Conservation (phyloP, 139 green algal species). For the Chlorella ohadii region DNA sequence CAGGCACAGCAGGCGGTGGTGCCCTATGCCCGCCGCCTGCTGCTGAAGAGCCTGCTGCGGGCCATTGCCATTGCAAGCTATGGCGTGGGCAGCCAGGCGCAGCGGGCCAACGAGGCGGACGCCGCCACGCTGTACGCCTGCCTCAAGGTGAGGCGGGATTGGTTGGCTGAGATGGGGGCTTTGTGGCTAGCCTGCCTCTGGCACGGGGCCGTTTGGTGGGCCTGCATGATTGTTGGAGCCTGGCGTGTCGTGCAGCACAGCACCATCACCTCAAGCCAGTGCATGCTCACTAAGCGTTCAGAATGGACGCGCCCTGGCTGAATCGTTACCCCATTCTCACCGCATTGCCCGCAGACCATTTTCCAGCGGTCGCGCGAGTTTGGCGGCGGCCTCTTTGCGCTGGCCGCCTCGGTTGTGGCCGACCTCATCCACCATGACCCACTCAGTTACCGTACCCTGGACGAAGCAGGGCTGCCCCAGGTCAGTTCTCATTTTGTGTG, state of each 20-base stretch:
- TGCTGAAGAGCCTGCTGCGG: constrained; percentile 93
- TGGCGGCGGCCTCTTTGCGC: constrained; percentile 88
- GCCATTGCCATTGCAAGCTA: constrained; percentile 87
- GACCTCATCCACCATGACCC: constrained; percentile 96
- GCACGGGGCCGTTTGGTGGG: too few species aligned
- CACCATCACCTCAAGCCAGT: too few species aligned
- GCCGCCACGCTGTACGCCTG: constrained; percentile 61
- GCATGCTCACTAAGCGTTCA: too few species aligned
- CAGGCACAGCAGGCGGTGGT: constrained; percentile 16
- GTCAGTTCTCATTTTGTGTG: neutral
- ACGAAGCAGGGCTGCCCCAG: constrained; percentile 66
- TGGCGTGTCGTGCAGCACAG: too few species aligned
- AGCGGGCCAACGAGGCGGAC: constrained; percentile 31
- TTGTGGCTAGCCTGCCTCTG: too few species aligned
- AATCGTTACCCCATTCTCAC: too few species aligned
- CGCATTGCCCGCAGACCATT: constrained; percentile 45
- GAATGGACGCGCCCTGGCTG: too few species aligned
- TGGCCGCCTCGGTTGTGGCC: constrained; percentile 86
- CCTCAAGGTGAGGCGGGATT: constrained; percentile 34
- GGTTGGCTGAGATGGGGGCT: too few species aligned
- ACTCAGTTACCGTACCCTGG: constrained; percentile 71
- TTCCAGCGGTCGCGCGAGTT: constrained; percentile 77
- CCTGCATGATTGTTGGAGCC: too few species aligned
- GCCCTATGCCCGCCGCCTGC: constrained; percentile 69
- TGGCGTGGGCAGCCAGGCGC: constrained; percentile 11